phyloP scores from a whole-genome alignment of 108 stramenopile genomes.

The Cylindrotheca closterium region DNA sequence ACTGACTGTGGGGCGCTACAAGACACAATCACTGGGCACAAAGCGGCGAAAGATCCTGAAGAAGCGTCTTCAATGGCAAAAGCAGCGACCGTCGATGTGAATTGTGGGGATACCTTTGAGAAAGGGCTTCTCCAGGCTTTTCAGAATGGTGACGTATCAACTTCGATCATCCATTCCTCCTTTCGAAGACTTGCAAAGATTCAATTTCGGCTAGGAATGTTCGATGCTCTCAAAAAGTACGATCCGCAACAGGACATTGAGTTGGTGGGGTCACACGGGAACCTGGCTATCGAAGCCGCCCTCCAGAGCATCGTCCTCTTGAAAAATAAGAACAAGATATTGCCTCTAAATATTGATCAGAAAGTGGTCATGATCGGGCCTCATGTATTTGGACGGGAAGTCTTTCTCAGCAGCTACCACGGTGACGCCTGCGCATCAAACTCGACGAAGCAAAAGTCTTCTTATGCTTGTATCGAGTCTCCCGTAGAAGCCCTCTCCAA shows the following conservation, averaged over 20 bases:
- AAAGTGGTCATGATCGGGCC: constrained; percentile 56
- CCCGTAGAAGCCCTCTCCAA: constrained; percentile 20
- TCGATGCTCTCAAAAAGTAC: constrained; percentile 37
- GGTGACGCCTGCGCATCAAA: constrained; percentile 18
- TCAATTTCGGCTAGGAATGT: constrained; percentile 44
- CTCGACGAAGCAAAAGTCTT: not conserved
- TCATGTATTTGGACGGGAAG: constrained; percentile 29
- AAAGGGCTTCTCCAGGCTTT: constrained; percentile 20
- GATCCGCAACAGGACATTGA: constrained; percentile 19
- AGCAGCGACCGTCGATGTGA: constrained; percentile 46
- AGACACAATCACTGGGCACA: constrained; percentile 37
- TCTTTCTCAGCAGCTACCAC: constrained; percentile 41
- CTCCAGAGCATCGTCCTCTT: constrained; percentile 49
- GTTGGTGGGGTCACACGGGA: constrained; percentile 15
- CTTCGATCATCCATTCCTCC: constrained; percentile 29
- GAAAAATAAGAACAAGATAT: constrained; percentile 25
- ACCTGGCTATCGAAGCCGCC: constrained; percentile 48
- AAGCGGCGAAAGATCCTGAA: constrained; percentile 24
- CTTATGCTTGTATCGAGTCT: constrained; percentile 31
- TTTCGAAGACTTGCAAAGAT: constrained; percentile 34
- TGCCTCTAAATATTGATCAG: constrained; percentile 31
- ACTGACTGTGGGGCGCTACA: constrained; percentile 71
- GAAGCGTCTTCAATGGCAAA: constrained; percentile 36
- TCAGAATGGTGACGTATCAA: constrained; percentile 22
- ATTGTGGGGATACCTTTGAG: constrained; percentile 44